A percentile compares a stretch with the other conserved stretches of the same genome.
phyloP scores from a whole-genome alignment of 2,329 filamentous ascomycete species.

The Ascochyta pisi region DNA sequence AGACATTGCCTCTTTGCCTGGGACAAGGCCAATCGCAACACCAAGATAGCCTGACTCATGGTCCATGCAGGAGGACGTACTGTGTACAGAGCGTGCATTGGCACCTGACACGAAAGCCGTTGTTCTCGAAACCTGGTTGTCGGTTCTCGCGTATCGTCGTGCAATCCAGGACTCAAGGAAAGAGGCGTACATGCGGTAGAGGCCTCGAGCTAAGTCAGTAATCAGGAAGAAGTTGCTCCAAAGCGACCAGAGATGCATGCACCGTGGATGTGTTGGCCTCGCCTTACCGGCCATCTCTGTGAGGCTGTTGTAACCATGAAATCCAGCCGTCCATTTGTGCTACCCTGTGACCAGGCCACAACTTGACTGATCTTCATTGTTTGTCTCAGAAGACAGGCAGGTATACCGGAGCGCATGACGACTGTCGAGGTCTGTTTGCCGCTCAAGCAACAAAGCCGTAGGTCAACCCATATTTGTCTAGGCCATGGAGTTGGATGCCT shows the following conservation, averaged over 20 bases:
- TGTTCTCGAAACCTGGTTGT: conserved; percentile 42
- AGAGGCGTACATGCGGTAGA: conserved; percentile 38
- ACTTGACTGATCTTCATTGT: conserved; percentile 17
- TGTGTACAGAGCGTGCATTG: conserved; percentile 36
- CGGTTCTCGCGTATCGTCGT: conserved; percentile 39
- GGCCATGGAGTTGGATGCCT: background rate
- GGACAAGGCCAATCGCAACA: conserved; percentile 20
- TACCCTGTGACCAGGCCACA: conserved; percentile 28
- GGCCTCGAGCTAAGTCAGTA: conserved; percentile 16
- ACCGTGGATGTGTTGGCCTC: conserved; percentile 3
- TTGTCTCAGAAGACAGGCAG: conserved; percentile 23
- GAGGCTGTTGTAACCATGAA: conserved; percentile 15
- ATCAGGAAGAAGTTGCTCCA: conserved; percentile 9
- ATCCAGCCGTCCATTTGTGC: conserved; percentile 31
- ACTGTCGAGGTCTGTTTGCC: background rate
- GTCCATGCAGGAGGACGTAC: conserved; percentile 13
- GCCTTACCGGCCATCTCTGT: conserved; percentile 8
- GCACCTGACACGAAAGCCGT: conserved; percentile 44
- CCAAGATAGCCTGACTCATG: conserved; percentile 13
- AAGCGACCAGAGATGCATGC: conserved; percentile 11
- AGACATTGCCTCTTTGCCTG: conserved; percentile 14
- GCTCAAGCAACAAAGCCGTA: background rate
- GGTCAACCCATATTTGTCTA: background rate
- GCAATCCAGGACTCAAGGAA: conserved; percentile 31
- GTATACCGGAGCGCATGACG: conserved; percentile 4